These are phyloP conservation scores for Staphylotrichum tortipilum DNA, from an alignment of 495 filamentous ascomycete genomes.

Conservation along the genomic window DNA sequence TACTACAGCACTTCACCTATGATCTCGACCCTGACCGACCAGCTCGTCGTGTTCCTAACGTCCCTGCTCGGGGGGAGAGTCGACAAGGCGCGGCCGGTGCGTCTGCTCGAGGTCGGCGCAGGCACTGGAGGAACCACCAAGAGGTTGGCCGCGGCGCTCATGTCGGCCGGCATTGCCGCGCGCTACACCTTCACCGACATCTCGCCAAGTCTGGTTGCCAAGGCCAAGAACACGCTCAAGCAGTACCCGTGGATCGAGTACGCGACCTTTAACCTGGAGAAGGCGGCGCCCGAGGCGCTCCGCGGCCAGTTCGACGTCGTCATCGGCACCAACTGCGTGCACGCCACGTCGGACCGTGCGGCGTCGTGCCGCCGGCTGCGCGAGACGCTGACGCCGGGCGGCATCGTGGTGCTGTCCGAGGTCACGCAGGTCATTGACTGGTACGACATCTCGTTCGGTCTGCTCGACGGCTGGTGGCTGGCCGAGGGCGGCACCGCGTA, in stretches of 20 bases:
- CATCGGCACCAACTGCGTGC: slow-evolving; percentile 43
- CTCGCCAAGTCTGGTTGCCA: slow-evolving; percentile 40
- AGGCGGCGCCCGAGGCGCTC: slow-evolving; percentile 41
- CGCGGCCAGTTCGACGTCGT: slow-evolving; percentile 43
- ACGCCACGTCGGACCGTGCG: slow-evolving; percentile 32
- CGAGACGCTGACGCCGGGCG: background rate
- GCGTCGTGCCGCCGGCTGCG: slow-evolving; percentile 20
- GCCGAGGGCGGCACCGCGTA: slow-evolving; percentile 41
- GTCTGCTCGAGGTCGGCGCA: slow-evolving; percentile 45
- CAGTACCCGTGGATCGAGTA: slow-evolving; percentile 34
- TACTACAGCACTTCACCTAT: slow-evolving; percentile 10
- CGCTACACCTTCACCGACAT: slow-evolving; percentile 49
- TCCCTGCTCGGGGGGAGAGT: background rate
- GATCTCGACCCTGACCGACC: no score
- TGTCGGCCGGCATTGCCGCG: slow-evolving; percentile 28
- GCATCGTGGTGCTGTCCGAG: slow-evolving; percentile 33
- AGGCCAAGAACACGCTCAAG: slow-evolving; percentile 36
- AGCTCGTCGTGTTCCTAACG: no score
- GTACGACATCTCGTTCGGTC: slow-evolving; percentile 43
- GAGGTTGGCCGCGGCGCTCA: background rate
- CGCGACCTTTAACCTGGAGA: slow-evolving; percentile 37
- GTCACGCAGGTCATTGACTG: slow-evolving; percentile 29
- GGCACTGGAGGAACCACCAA: slow-evolving; percentile 44
- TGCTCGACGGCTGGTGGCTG: slow-evolving; percentile 50
- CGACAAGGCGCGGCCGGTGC: slow-evolving; percentile 2